Evolutionary conservation across 2,329 filamentous ascomycete species (phyloP), one percentile per base, ranked within the genome.

Genomic region (Verticillium zaregamsianum): DNA sequence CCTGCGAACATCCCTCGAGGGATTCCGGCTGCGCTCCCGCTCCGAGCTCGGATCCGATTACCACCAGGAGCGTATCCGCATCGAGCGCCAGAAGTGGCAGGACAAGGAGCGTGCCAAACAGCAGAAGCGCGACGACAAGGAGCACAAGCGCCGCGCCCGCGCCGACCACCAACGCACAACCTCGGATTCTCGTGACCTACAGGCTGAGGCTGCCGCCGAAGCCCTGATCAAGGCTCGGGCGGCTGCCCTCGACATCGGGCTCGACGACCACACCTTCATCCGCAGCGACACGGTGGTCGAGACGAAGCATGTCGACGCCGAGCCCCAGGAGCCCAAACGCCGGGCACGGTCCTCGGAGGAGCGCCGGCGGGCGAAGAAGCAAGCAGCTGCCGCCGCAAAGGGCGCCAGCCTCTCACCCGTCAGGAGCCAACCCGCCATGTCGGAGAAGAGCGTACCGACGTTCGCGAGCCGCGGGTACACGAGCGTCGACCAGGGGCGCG

Each of bases 1-100:
- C 2, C 72, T 89, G 6, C 85, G 86, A 59, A 80, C 76, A 61
- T 88, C 86, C 0, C 78, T 89, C 57, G 86, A 89, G 59, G 80
- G 80, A 28, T 87, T 88, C 66, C 85, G 86, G 58, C 73, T 88
- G 5, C 84, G 86, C 65, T 83, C 83, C 57, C 82, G 84, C 64
- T 86, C 85, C 49, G 86, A 88, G 65, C 75, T 87, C 17, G 84
- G 87, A 68, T 80, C 82, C 6, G 78, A 78, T 1, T 66, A 63
- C 31, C 82, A 83, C 32, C 76, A 81, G 58, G 84, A 87, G 64
- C 82, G 85, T 52, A 82, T 89, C 37, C 81, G 83, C 55, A 82
- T 83, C 68, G 86, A 85, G 4, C 85, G 86, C 59, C 83, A 84
- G 67, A 86, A 84, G 68, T 89, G 88, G 64, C 81, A 87, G 69